Percentiles rank a stretch among this genome's conserved stretches.
These are phyloP conservation scores for Podosphaera leucotricha DNA, from an alignment of 2,329 filamentous ascomycete species.

Conservation along the genomic window DNA sequence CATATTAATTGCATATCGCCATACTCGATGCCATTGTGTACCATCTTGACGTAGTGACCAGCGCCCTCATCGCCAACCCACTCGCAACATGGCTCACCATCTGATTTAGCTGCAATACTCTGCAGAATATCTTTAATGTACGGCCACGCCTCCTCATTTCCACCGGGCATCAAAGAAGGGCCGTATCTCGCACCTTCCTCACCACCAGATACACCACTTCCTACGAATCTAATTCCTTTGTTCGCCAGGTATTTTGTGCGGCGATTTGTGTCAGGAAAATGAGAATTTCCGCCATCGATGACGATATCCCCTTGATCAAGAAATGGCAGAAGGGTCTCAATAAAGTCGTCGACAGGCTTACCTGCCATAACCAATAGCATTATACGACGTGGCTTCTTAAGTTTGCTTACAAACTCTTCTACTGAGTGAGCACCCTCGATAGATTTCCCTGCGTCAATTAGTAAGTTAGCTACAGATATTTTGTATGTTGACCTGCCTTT, in stretches of 20 bases:
- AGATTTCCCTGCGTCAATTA: constrained; percentile 44
- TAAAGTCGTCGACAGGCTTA: constrained; percentile 96
- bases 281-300: constrained; percentile 97
- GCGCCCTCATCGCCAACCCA: constrained; percentile 99
- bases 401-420: constrained; percentile 86
- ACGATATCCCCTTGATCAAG: constrained; percentile 84
- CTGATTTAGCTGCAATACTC: constrained; percentile 90
- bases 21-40: constrained; percentile 99
- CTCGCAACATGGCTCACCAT: constrained; percentile 93
- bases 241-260: constrained; percentile 64
- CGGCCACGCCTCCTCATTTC: constrained; percentile 94
- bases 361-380: constrained; percentile 99
- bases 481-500: constrained; percentile 31
- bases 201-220: constrained; percentile 92
- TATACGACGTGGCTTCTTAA: constrained; percentile 89
- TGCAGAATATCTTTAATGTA: constrained; percentile 99
- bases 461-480: background rate
- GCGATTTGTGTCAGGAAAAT: constrained; percentile 98
- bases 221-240: constrained; percentile 91
- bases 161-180: constrained; percentile 95
- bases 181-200: constrained; percentile 98
- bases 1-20: constrained; percentile 99
- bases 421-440: constrained; percentile 82
- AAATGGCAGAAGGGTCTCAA: constrained; percentile 73
- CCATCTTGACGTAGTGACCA: constrained; percentile 99